Conservation (phyloP, 2,329 filamentous ascomycete genomes). For the Ophiostoma populinum region DNA sequence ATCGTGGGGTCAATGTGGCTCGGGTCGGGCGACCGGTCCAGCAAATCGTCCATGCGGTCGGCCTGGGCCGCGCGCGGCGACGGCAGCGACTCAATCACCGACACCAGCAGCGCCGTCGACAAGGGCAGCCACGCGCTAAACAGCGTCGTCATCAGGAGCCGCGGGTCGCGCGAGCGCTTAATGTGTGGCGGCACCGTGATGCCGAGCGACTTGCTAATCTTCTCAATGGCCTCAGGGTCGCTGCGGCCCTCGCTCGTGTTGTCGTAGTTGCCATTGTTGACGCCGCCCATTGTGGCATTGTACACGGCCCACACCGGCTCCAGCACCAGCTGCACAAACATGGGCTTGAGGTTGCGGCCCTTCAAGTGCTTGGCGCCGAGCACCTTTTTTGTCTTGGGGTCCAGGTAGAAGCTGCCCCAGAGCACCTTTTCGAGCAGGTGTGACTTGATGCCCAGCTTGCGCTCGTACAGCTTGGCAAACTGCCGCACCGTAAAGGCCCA, state of each 20-base stretch:
- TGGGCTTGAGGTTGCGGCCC: constrained; percentile 76
- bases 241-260: constrained; percentile 41
- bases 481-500: constrained; percentile 97
- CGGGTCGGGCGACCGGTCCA: constrained; percentile 64
- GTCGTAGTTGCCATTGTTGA: constrained; percentile 23
- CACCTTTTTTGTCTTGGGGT: constrained; percentile 92
- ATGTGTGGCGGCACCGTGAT: constrained; percentile 75
- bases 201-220: constrained; percentile 82
- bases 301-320: constrained; percentile 96
- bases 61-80: constrained; percentile 69
- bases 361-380: constrained; percentile 84
- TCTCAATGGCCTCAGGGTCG: constrained; percentile 68
- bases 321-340: constrained; percentile 93
- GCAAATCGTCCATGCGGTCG: constrained; percentile 58
- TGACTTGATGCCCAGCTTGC: constrained; percentile 89
- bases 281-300: constrained; percentile 59
- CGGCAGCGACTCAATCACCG: constrained; percentile 81
- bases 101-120: constrained; percentile 82
- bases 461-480: constrained; percentile 85
- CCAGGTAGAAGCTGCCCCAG: constrained; percentile 93
- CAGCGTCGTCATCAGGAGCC: constrained; percentile 66
- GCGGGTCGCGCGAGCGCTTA: constrained; percentile 65
- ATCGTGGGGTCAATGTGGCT: constrained; percentile 51
- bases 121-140: constrained; percentile 84
- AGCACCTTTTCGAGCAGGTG: constrained; percentile 78